Evolutionary conservation across 2,329 filamentous ascomycete species (phyloP).

Genomic region (Neodidymelliopsis sp.): DNA sequence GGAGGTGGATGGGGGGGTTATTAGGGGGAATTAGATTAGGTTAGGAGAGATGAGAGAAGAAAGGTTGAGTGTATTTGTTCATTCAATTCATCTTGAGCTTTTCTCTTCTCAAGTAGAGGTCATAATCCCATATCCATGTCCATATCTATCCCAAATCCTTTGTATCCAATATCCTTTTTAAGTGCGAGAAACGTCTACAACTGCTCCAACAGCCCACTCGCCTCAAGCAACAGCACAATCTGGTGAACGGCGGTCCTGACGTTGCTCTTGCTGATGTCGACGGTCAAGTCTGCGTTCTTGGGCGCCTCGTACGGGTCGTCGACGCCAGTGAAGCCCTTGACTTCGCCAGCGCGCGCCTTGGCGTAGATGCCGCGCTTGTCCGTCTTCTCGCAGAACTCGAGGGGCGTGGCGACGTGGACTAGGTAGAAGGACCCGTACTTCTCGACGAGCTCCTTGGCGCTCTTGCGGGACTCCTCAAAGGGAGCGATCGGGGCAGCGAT

Average conservation of each 20-base stretch:
- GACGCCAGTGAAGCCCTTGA: slow-evolving; percentile 98
- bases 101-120: too few species aligned
- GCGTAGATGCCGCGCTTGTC: slow-evolving; percentile 92
- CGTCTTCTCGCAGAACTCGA: slow-evolving; percentile 93
- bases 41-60: too few species aligned
- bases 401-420: slow-evolving; percentile 89
- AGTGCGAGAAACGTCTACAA: slow-evolving; percentile 35
- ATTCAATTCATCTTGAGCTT: too few species aligned
- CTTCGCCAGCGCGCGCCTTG: slow-evolving; percentile 83
- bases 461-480: slow-evolving; percentile 78
- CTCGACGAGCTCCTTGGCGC: slow-evolving; percentile 84
- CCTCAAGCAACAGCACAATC: slow-evolving; percentile 92
- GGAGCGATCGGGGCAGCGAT: slow-evolving; percentile 97
- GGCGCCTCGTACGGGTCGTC: slow-evolving; percentile 96
- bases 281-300: slow-evolving; percentile 79
- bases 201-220: slow-evolving; percentile 80
- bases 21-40: too few species aligned
- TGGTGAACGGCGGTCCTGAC: slow-evolving; percentile 95
- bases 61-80: too few species aligned
- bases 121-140: too few species aligned
- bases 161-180: not conserved
- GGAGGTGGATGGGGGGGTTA: too few species aligned
- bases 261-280: slow-evolving; percentile 84
- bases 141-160: slow-evolving; percentile 2
- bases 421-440: slow-evolving; percentile 93